Base-by-base conservation (phyloP, 176 grass and related monocot genomes). In the Oryza meyeriana region DNA sequence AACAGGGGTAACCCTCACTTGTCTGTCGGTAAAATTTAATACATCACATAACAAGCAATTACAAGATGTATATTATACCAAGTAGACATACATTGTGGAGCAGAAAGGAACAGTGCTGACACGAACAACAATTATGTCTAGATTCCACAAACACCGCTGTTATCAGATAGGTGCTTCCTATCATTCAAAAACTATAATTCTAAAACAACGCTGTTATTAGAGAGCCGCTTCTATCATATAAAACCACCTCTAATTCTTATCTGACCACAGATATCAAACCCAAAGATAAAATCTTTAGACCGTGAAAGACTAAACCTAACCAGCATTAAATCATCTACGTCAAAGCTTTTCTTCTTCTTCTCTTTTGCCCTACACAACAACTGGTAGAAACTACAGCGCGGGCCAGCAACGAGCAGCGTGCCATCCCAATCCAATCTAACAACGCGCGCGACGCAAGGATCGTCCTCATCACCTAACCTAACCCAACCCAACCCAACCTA, bases 251-350 rank as follows among this genome's bases (percentile, higher is more conserved):
- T 17, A 38, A 47, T 81, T 65, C 40, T 32, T 17, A 20, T 8
- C 18, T 12, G 6, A 28, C 44, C 32, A 42, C 66, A 42, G n/a
- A 30, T 38, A 14, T 2, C 35, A 20, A 42, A 13, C 34, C 48
- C 1, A 45, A 34, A 33, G 48, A 17, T 82, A 16, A 4, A 74
- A 55, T 72, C 29, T 11, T 9, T 12, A 64, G 8, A 44, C 44
- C 10, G 9, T 3, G 25, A 6, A 36, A 66, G 33, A 45, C 11
- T 25, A 44, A 55, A 76, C 34, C 59, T 45, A 20, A 30, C 25
- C 26, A 32, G 20, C 31, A 89, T 85, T 61, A 81, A 81, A 71
- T 58, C 74, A 66, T 41, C 45, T 33, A 50, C 64, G 42, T 29
- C 64, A 27, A 38, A 33, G 40, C 18, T 33, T 30, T n/a, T n/a